These are phyloP conservation scores for Globisporangium ultimum DNA, from an alignment of 352 stramenopile species.

Conservation along the genomic window DNA sequence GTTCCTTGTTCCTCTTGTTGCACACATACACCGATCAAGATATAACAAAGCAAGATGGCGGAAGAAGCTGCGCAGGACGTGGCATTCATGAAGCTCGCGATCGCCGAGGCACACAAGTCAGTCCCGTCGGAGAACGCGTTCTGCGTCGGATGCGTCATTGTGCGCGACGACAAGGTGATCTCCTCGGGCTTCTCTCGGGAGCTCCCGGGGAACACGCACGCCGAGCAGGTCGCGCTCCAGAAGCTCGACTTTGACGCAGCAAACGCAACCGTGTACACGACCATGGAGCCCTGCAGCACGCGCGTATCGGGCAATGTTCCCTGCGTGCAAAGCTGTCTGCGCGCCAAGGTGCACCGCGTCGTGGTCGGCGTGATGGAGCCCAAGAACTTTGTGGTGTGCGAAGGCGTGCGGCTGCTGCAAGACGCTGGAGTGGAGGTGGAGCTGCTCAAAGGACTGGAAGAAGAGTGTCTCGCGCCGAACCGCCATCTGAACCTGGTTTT, in stretches of 20 bases:
- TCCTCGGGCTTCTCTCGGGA: constrained; percentile 81
- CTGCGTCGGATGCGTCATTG: constrained; percentile 81
- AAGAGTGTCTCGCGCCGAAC: constrained; percentile 75
- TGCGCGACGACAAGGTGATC: constrained; percentile 51
- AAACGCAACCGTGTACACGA: constrained; percentile 81
- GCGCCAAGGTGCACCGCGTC: constrained; percentile 57
- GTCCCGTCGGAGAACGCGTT: constrained; percentile 68
- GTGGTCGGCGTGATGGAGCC: constrained; percentile 86
- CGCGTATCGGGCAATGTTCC: constrained; percentile 82
- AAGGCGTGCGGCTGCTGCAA: constrained; percentile 69
- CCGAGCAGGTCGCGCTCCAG: constrained; percentile 80
- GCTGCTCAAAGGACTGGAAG: constrained; percentile 66
- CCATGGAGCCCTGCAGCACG: constrained; percentile 87
- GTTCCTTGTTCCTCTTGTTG: background rate
- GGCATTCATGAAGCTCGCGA: constrained; percentile 72
- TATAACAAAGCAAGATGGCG: constrained; percentile 7
- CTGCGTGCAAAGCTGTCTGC: constrained; percentile 80
- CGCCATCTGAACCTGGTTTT: constrained; percentile 62
- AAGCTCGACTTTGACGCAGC: constrained; percentile 74
- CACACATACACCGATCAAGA: background rate
- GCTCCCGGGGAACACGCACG: constrained; percentile 86
- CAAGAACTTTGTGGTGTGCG: constrained; percentile 84
- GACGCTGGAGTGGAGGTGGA: constrained; percentile 66
- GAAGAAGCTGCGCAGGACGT: constrained; percentile 22
- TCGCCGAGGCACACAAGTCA: constrained; percentile 78